Evolutionary conservation across 2,329 filamentous ascomycete genomes (phyloP), one percentile per base, ranked within the genome.

Genomic region (Rhexocercosporidium sp.): DNA sequence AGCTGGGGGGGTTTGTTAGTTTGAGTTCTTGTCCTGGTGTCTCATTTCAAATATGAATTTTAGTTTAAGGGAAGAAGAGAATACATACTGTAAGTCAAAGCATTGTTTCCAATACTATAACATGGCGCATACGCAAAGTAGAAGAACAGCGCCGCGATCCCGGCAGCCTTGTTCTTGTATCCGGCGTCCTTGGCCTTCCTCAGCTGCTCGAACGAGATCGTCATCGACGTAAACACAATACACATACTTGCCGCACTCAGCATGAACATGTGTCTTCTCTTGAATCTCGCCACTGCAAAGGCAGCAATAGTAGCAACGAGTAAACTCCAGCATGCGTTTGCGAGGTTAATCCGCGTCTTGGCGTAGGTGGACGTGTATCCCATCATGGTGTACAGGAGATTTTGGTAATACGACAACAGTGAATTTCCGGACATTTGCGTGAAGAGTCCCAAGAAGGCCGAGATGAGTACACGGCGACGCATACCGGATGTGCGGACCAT

Each of bases 51-150:
- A 8, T 8, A 22, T n/a, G n/a, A 20, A 6, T 3, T 47, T n/a
- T 20, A 14, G 18, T 7, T 22, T 39, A 7, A 11, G 22, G 12
- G 31, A 18, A 11, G 20, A 7, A 25, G 20, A 56, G 31, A 11
- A 82, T 78, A 0, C 82, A 77, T 75, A 84, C 83, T 89, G 77
- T 89, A 89, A 0, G 86, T 88, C 65, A 90, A 79, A 18, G 88
- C 86, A 72, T 90, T 90, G 77, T 89, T 89, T 29, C 86, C 87
- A 60, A 90, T 82, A 72, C 89, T 89, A 76, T 90, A 90, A 69
- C 79, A 81, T 3, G 87, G 86, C 12, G 82, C 82, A 75, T 88
- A 90, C 2, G 82, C 80, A 69, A 88, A 89, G 71, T 86, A 87
- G 78, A 88, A 89, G 77, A 89, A 83, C 37, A 88, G 72, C 53